Evolutionary conservation across 768 basidiomycete genomes (phyloP), one percentile per base, ranked within the genome.

Genomic region (Podaxis sp.): DNA sequence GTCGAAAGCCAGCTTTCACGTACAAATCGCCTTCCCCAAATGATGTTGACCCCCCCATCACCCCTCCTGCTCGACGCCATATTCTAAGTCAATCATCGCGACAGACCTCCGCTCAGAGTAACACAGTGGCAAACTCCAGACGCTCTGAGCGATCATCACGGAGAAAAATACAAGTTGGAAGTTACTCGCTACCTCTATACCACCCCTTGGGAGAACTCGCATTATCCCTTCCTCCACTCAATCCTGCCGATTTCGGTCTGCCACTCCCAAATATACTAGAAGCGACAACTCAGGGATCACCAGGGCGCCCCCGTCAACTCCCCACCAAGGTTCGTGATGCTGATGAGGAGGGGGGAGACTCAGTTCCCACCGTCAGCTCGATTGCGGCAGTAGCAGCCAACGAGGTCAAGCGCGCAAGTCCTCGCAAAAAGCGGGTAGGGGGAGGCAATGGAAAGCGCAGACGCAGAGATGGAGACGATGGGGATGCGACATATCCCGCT

Each of bases 401-500:
- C 24, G 79, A 80, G 66, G 60, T 67, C 49, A 66, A 61, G 25
- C 77, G 77, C 59, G 64, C 80, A 2, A 85, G 80, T 68, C 83
- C 85, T 24, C 80, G 83, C 53, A 84, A 84, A 72, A 78, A 77
- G 70, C 71, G 77, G 63, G 54, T 73, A 41, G 79, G 79, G 9
- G 77, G 76, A 1, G 78, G 78, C 2, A 79, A 79, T 27, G 78
- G 75, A 13, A 87, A 85, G 70, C 77, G 88, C 58, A 86, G 81
- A 69, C 77, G 87, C 22, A 85, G 77, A 68, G 86, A 87, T 36
- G 72, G 69, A 6, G 87, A 89, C 49, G 86, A 88, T 51, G 83
- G 81, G 12, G 87, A 89, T 65, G 79, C 82, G 1, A 82, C 84
- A n/a, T 89, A 88, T 68, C 87, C 88, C n/a, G 85, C 87, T 11